Conservation (phyloP, 140 eudicot species). For the Flaveria floridana region DNA sequence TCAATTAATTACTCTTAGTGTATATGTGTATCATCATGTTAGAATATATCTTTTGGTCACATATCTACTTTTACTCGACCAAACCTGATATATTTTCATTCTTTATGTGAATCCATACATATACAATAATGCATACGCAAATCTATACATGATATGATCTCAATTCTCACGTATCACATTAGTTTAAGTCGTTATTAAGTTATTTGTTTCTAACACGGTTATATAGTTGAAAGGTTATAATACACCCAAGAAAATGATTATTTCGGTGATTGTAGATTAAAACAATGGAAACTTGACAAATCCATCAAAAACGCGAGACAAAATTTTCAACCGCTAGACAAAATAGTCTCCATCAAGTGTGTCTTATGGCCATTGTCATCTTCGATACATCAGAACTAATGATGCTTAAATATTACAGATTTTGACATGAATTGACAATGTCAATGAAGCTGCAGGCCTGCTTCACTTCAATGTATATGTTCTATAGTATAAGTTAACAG, state of each 20-base stretch:
- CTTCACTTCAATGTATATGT: background rate
- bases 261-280: background rate
- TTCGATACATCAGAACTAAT: background rate
- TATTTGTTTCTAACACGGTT: background rate
- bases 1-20: no score
- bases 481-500: background rate
- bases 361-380: conserved; percentile 9
- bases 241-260: background rate
- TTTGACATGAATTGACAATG: conserved; percentile 11
- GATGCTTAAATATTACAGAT: background rate
- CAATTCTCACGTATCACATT: background rate
- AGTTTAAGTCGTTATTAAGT: background rate
- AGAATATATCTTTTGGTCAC: background rate
- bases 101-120: background rate
- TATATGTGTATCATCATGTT: no score
- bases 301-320: background rate
- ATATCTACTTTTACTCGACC: background rate
- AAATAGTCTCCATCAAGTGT: background rate
- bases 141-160: background rate
- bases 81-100: background rate
- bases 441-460: conserved; percentile 6
- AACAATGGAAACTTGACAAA: background rate
- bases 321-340: background rate
- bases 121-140: background rate
- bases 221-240: background rate